Conservation (phyloP, 2,329 filamentous ascomycete genomes). For the Keithomyces neogunnii region DNA sequence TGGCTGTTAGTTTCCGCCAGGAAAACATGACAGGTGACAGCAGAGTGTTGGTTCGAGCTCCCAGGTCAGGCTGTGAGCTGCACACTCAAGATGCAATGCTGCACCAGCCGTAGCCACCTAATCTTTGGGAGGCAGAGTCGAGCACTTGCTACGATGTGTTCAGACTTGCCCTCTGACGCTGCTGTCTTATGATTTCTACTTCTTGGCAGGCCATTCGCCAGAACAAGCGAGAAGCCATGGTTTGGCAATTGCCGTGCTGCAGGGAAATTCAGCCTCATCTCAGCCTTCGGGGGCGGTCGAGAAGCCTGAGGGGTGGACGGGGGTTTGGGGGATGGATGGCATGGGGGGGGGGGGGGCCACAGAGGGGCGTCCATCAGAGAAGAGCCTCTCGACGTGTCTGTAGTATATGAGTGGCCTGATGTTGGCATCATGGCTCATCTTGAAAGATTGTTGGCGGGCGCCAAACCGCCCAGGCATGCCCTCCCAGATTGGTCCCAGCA, state of each 20-base stretch:
- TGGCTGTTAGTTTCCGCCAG: not conserved
- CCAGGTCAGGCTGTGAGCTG: too few species aligned
- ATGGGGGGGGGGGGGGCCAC: too few species aligned
- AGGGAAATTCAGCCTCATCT: constrained; percentile 2
- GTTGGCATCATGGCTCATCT: not conserved
- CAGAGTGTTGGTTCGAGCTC: too few species aligned
- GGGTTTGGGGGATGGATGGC: not conserved
- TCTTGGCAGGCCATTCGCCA: not conserved
- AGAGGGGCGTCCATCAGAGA: too few species aligned
- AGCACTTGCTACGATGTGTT: too few species aligned
- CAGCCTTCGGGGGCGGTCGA: not conserved
- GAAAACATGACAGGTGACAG: not conserved
- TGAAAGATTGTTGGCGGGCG: not conserved
- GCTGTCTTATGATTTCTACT: not conserved
- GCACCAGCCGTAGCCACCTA: too few species aligned
- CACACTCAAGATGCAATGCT: too few species aligned
- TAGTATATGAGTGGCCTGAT: not conserved
- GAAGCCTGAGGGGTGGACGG: not conserved
- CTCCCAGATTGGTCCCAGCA: not conserved
- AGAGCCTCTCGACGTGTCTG: not conserved
- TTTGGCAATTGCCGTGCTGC: not conserved
- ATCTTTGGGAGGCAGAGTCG: too few species aligned
- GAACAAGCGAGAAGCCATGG: not conserved
- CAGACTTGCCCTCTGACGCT: too few species aligned
- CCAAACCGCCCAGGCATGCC: too few species aligned